Evolutionary conservation across 164 flowering plant species (phyloP), one percentile per base, ranked within the genome.

Genomic region (Magnolia kwangsiensis): DNA sequence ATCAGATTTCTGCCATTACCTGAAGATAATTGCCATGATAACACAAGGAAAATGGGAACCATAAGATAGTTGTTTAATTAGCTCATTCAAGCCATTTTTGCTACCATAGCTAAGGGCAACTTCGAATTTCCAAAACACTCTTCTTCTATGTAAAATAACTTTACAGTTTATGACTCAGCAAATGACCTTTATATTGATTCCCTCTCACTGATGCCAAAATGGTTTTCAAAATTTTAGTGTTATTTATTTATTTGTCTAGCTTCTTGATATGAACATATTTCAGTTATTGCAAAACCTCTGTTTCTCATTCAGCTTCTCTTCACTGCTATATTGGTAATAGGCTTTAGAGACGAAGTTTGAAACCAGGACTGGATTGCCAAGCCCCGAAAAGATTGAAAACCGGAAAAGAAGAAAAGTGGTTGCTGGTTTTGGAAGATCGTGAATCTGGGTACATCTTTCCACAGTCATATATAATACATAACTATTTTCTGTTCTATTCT

Each of bases 281-380:
- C 11, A 8, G 37, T 45, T 63, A 63, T 64, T 64, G 31, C 49
- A 51, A 31, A 37, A 64, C 20, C 18, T 18, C n/a, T 7, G 19
- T 68, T 55, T 63, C 23, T 37, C 59, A 55, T 8, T n/a, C 61
- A 58, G 55, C 49, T 69, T 51, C 63, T 10, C 24, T 8, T 61
- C 24, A 21, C 77, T 51, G 50, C 67, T 72, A 13, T 81, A 37
- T 63, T 75, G 37, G 72, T 58, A n/a, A 27, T 88, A 96, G 99
- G 92, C 90, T 49, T 77, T 96, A 80, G 99, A 96, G 81, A 90
- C 87, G 84, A 91, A 90, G 82, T 92, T 86, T 59, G 98, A 93
- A 82, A 85, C 85, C 11, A 85, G 23, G 78, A 93, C 97, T 75
- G 97, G 96, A 71, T 58, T 82, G 23, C 88, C 91, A 16, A 91